These are phyloP conservation scores for Candida alai DNA, from an alignment of 805 yeast genomes.

Conservation along the genomic window DNA sequence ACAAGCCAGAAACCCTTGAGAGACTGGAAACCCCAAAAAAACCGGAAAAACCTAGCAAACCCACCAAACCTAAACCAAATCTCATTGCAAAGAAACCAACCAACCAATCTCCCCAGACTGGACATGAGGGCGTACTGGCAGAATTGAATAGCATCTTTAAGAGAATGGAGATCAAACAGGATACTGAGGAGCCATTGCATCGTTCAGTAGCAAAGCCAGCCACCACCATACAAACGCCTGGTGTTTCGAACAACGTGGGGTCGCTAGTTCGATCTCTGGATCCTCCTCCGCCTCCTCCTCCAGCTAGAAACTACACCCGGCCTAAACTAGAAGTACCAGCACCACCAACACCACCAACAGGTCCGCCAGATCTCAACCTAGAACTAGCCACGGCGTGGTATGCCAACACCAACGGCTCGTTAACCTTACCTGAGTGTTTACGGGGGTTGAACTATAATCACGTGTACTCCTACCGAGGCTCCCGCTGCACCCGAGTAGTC, in stretches of 20 bases:
- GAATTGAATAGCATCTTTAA: constrained; percentile 7
- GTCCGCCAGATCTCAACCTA: constrained; percentile 37
- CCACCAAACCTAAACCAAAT: constrained; percentile 2
- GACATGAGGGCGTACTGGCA: constrained; percentile 4
- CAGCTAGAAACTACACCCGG: constrained; percentile 21
- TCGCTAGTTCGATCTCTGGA: no score
- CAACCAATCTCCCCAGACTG: background rate
- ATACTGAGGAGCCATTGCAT: no score
- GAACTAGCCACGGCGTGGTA: constrained; percentile 48
- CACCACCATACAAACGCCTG: no score
- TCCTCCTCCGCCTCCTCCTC: constrained; percentile 26
- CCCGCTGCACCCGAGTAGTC: constrained; percentile 21
- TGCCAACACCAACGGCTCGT: constrained; percentile 22
- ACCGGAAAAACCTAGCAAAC: no score
- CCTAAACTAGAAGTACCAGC: no score
- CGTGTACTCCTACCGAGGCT: constrained; percentile 12
- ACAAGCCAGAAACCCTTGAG: no score
- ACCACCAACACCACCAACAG: constrained; percentile 11
- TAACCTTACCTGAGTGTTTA: constrained; percentile 35
- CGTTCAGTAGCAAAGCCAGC: constrained; percentile 11
- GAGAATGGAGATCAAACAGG: constrained; percentile 7
- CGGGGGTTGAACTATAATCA: constrained; percentile 31
- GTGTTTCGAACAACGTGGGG: no score
- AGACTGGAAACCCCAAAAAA: no score
- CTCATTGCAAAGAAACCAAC: background rate